Evolutionary conservation across 2,329 filamentous ascomycete genomes (phyloP), one percentile per base, ranked within the genome.

Genomic region (Sarocladium strictum): DNA sequence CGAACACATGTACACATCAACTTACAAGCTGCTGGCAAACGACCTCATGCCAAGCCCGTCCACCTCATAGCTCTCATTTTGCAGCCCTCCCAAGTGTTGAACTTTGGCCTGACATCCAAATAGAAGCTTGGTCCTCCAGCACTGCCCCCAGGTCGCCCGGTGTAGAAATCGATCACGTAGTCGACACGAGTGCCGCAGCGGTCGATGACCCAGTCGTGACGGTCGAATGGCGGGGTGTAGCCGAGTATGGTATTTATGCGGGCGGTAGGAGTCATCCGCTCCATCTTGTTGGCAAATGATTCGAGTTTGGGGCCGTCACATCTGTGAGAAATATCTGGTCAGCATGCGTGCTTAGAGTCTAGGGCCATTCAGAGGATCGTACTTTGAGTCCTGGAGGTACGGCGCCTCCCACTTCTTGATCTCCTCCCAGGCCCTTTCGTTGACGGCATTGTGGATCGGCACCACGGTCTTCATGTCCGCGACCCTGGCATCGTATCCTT

Each of bases 101-200:
- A 65, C 72, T 88, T 88, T 0, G 85, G 85, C 62, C 84, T 72
- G 41, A 87, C 84, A 62, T 87, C 83, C 15, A 87, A 69, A 61
- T 85, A 87, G 65, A 88, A 87, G 59, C 83, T 86, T 5, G 76
- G 72, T 40, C 50, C 50, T 26, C 50, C 35, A 27, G 32, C 19
- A 17, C 9, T 29, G 2, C 69, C 67, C 19, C 67, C 68, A 2
- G 72, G 70, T 5, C 79, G 75, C 0, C 94, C 94, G 4, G 90
- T 85, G 67, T 99, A 99, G 64, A 99, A 99, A 71, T 99, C 94
- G 69, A 99, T 99, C 37, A 99, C 87, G 68, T 99, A 99, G 64
- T 97, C 94, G 50, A 99, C 75, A 64, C 83, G 83, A 19, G 77
- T 86, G 27, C 89, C 93, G 67, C 94, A 97, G 53, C 94, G 80